Conservation (phyloP, 768 basidiomycete genomes). For the Leccinum rimulosum region DNA sequence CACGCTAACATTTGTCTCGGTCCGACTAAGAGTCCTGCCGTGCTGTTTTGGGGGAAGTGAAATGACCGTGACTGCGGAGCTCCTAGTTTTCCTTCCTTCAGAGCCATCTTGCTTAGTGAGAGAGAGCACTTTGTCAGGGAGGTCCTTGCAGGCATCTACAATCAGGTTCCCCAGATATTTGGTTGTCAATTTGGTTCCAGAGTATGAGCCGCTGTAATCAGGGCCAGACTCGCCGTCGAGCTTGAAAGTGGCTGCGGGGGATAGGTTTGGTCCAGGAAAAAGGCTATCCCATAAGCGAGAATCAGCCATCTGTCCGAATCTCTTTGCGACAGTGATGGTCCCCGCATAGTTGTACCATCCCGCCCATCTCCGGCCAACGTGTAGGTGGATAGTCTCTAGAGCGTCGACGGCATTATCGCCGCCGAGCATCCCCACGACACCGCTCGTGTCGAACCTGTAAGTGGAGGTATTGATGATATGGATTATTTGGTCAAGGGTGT, state of each 20-base stretch:
- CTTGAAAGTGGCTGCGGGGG: conserved; percentile 26
- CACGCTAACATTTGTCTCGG: background rate
- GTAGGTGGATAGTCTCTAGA: conserved; percentile 32
- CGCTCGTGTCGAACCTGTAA: conserved; percentile 25
- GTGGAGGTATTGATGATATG: conserved; percentile 8
- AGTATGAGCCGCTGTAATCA: conserved; percentile 74
- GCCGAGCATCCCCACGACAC: conserved; percentile 34
- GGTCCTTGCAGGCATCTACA: conserved; percentile 2
- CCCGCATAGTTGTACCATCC: conserved; percentile 40
- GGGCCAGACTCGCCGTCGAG: conserved; percentile 41
- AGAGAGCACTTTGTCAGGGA: background rate
- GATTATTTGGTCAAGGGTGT: conserved; percentile 12
- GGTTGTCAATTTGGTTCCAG: conserved; percentile 50
- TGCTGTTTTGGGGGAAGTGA: conserved; percentile 8
- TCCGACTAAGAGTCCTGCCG: background rate
- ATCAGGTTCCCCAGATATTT: conserved; percentile 59
- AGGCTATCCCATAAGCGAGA: conserved; percentile 29
- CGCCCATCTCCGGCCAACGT: conserved; percentile 28
- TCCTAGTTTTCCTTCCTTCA: conserved; percentile 15
- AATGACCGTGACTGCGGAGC: conserved; percentile 15
- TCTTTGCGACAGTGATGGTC: conserved; percentile 29
- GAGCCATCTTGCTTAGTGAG: conserved; percentile 5
- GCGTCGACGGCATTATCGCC: conserved; percentile 33
- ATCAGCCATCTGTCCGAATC: conserved; percentile 31
- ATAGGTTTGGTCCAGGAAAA: conserved; percentile 31